A percentile compares a stretch with the other conserved stretches of the same genome.
Evolutionary conservation across 257 asterid species (phyloP).

Genomic region (Osmanthus fragrans): DNA sequence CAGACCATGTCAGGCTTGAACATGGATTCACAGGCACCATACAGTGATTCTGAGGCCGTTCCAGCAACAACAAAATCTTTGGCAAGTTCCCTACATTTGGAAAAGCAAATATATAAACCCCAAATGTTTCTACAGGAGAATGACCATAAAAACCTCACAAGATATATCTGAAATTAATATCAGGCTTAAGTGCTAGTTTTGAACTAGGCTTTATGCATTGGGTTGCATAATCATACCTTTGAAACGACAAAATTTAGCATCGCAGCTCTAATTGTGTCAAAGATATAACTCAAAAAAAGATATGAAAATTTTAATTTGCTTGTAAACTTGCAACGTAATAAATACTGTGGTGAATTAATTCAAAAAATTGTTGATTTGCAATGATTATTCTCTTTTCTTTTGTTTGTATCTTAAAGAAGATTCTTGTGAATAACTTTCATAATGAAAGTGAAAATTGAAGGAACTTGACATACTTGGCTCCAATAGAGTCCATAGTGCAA

Average conservation of each 20-base stretch:
- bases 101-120: slow-evolving; percentile 8
- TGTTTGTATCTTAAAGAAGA: neutral
- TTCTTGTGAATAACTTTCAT: neutral
- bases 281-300: neutral
- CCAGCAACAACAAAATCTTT: slow-evolving; percentile 98
- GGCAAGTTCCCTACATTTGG: slow-evolving; percentile 81
- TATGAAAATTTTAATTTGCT: neutral
- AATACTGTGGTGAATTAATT: too few relatives aligned
- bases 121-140: slow-evolving; percentile 1
- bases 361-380: neutral
- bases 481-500: slow-evolving; percentile 97
- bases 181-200: neutral
- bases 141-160: neutral
- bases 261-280: neutral
- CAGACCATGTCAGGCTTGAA: slow-evolving; percentile 92
- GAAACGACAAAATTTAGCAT: neutral
- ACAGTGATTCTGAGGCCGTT: slow-evolving; percentile 93
- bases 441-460: slow-evolving; percentile 16
- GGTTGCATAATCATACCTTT: neutral
- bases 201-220: too few relatives aligned
- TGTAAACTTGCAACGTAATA: neutral
- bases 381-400: neutral
- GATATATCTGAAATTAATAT: neutral
- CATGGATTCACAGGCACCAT: slow-evolving; percentile 99
- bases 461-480: slow-evolving; percentile 57